Evolutionary conservation across 805 yeast genomes (phyloP).

Genomic region (Saccharomycopsis amapae): DNA sequence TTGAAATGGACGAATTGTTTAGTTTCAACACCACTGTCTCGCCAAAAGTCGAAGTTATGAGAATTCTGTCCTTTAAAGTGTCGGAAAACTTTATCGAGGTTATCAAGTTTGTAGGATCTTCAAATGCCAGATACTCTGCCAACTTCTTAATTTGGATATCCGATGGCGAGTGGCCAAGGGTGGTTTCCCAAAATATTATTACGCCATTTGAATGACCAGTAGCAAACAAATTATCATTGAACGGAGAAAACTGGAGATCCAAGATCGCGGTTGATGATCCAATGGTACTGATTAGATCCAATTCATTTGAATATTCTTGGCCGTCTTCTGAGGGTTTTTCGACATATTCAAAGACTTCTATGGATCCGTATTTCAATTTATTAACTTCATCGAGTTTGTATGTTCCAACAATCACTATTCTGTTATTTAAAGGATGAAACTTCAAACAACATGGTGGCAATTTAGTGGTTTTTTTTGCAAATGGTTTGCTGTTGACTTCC

Average conservation of each 20-base stretch:
- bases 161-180: background rate
- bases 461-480: conserved; percentile 34
- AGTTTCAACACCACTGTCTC: conserved; percentile 1
- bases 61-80: background rate
- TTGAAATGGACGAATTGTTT: background rate
- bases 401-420: conserved; percentile 63
- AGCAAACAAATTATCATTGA: conserved; percentile 39
- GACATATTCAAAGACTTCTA: conserved; percentile 33
- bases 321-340: no score
- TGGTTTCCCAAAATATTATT: conserved; percentile 51
- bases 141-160: background rate
- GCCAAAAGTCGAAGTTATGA: conserved; percentile 17
- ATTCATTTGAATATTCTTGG: conserved; percentile 12
- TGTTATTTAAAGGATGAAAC: conserved; percentile 43
- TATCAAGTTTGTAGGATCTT: conserved; percentile 8
- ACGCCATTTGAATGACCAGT: conserved; percentile 82
- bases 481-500: no score
- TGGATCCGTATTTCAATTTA: conserved; percentile 57
- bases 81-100: conserved; percentile 18
- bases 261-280: conserved; percentile 77
- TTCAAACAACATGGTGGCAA: conserved; percentile 83
- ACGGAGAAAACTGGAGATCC: conserved; percentile 66
- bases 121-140: background rate
- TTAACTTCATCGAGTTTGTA: conserved; percentile 60
- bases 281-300: conserved; percentile 27